A percentile compares a stretch with the other conserved stretches of the same genome.
Evolutionary conservation across 2,329 filamentous ascomycete genomes (phyloP).

Genomic region (Calonectria pseudoturangicola): DNA sequence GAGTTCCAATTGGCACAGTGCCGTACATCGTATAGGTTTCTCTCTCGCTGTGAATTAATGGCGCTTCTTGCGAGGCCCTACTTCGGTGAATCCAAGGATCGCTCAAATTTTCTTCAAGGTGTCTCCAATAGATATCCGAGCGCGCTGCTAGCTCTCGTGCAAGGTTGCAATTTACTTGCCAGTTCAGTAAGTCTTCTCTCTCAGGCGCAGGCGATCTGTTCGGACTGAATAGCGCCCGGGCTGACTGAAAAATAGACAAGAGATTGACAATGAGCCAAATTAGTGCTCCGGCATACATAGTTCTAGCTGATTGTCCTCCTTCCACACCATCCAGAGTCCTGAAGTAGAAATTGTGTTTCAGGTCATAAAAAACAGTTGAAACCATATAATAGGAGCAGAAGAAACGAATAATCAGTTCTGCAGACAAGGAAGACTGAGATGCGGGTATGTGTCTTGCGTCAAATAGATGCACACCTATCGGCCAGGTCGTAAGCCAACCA

Average conservation of each 20-base stretch:
- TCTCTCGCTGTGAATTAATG: not conserved
- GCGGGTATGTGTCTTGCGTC: not conserved
- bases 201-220: not conserved
- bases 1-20: not conserved
- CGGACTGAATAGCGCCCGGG: not conserved
- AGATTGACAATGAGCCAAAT: slow-evolving; percentile 22
- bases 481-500: slow-evolving; percentile 28
- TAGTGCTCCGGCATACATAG: slow-evolving; percentile 40
- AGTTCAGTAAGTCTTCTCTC: not conserved
- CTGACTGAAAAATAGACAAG: not conserved
- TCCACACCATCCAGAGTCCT: not conserved
- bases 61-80: not conserved
- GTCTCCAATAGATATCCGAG: not conserved
- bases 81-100: not conserved
- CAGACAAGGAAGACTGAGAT: slow-evolving; percentile 26
- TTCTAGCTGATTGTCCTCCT: not conserved
- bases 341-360: slow-evolving; percentile 26
- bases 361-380: slow-evolving; percentile 7
- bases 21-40: not conserved
- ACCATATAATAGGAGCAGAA: slow-evolving; percentile 32
- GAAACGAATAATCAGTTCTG: slow-evolving; percentile 25
- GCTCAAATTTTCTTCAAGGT: not conserved
- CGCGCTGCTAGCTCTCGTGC: not conserved
- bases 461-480: not conserved
- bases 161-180: not conserved